Evolutionary conservation across 345 rosid genomes (phyloP).

Genomic region (Durio zibethinus): DNA sequence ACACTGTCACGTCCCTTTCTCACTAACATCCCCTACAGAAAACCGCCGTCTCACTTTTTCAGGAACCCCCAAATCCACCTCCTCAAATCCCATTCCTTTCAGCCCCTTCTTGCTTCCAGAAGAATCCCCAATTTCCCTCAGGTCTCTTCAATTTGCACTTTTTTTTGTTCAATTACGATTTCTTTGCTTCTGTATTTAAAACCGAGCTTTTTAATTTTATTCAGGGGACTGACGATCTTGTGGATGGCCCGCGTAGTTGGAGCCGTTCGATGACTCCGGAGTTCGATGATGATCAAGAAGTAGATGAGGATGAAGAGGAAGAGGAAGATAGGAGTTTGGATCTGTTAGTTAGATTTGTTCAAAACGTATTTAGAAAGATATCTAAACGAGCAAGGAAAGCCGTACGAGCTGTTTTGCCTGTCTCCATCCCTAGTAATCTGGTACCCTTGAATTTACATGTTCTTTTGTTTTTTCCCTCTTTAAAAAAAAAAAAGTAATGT

Average conservation of each 20-base stretch:
- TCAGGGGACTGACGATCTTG: slow-evolving; percentile 37
- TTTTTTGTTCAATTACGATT: neutral
- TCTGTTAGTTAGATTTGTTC: slow-evolving; percentile 62
- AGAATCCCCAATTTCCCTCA: slow-evolving; percentile 14
- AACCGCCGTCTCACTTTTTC: neutral
- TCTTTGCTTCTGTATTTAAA: neutral
- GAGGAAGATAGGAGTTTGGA: slow-evolving; percentile 87
- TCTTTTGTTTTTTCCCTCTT: no score
- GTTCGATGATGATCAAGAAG: slow-evolving; percentile 28
- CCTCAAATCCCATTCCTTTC: slow-evolving; percentile 12
- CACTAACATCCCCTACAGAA: neutral
- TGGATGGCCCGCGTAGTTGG: slow-evolving; percentile 62
- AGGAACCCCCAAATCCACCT: neutral
- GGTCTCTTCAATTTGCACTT: slow-evolving; percentile 10
- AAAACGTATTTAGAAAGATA: slow-evolving; percentile 63
- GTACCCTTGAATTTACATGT: slow-evolving; percentile 20
- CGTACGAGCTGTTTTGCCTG: slow-evolving; percentile 75
- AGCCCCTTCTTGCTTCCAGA: slow-evolving; percentile 29
- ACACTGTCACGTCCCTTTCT: slow-evolving; percentile 18
- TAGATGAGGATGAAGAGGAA: slow-evolving; percentile 50
- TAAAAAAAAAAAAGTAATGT: neutral
- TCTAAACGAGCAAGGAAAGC: slow-evolving; percentile 80
- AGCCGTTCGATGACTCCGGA: slow-evolving; percentile 57
- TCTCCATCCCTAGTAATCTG: slow-evolving; percentile 58
- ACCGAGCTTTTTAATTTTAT: neutral